Percentiles rank a stretch among this genome's conserved stretches.
These are phyloP conservation scores for Colletotrichum agaves DNA, from an alignment of 2,329 filamentous ascomycete genomes.

Conservation along the genomic window DNA sequence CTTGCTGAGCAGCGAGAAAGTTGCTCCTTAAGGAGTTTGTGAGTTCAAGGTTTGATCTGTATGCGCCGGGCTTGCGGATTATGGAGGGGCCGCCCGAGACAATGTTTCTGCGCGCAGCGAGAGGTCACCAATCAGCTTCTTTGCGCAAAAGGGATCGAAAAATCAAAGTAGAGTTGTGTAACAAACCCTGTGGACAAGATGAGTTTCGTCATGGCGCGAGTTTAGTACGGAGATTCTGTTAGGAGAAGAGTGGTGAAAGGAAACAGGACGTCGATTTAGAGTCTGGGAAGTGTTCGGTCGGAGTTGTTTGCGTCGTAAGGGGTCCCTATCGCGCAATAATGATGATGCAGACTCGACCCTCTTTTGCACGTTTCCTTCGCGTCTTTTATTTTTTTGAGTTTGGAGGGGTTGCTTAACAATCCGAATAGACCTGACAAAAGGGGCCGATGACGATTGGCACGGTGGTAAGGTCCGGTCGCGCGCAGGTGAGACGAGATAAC, in stretches of 20 bases:
- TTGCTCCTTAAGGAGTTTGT: slow-evolving; percentile 88
- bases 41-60: slow-evolving; percentile 93
- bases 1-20: slow-evolving; percentile 78
- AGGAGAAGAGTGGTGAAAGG: background rate
- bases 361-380: slow-evolving; percentile 1
- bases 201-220: slow-evolving; percentile 76
- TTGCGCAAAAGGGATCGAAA: slow-evolving; percentile 36
- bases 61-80: slow-evolving; percentile 79
- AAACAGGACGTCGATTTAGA: slow-evolving; percentile 1
- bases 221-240: background rate
- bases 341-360: slow-evolving; percentile 2
- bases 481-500: slow-evolving; percentile 11
- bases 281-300: background rate
- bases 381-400: slow-evolving; percentile 8
- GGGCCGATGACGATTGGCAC: slow-evolving; percentile 25
- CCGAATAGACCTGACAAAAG: background rate
- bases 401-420: slow-evolving; percentile 37
- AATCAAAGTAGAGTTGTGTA: slow-evolving; percentile 36
- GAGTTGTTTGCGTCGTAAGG: slow-evolving; percentile 12
- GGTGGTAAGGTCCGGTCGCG: slow-evolving; percentile 8
- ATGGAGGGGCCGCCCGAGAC: slow-evolving; percentile 86
- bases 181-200: slow-evolving; percentile 87
- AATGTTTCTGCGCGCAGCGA: slow-evolving; percentile 70
- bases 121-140: slow-evolving; percentile 37
- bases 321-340: slow-evolving; percentile 30